Conservation (phyloP, 768 basidiomycete species). For the Nevesoporus exiguus region DNA sequence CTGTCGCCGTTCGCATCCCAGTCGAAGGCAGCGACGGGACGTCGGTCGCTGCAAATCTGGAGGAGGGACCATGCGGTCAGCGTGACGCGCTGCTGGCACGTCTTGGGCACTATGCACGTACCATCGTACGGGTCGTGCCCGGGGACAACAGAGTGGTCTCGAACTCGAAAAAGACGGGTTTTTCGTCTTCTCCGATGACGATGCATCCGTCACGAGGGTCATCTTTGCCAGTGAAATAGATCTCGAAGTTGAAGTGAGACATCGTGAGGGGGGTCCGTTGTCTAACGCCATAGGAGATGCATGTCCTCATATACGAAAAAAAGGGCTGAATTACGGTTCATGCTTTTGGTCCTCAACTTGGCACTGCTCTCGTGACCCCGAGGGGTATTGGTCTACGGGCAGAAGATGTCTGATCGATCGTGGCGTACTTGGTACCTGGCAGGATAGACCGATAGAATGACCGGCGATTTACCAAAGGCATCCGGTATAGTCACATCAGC, state of each 20-base stretch:
- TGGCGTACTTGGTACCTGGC: conserved; percentile 35
- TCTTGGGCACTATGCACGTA: conserved; percentile 4
- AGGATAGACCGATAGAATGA: conserved; percentile 10
- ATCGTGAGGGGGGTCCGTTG: conserved; percentile 17
- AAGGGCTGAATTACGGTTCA: conserved; percentile 24
- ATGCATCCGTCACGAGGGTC: conserved; percentile 63
- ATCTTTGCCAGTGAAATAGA: conserved; percentile 69
- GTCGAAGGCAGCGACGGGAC: conserved; percentile 51
- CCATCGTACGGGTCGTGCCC: conserved; percentile 26
- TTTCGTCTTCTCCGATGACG: conserved; percentile 62
- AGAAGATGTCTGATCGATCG: conserved; percentile 45
- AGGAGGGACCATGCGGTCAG: conserved; percentile 1
- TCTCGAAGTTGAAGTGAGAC: conserved; percentile 43
- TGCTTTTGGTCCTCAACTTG: conserved; percentile 20
- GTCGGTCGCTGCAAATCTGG: conserved; percentile 41
- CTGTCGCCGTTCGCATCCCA: conserved; percentile 34
- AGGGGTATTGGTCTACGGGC: conserved; percentile 47
- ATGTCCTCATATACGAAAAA: conserved; percentile 30
- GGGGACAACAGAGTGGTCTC: conserved; percentile 43
- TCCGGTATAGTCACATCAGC: conserved; percentile 14
- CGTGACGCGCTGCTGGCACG: neutral
- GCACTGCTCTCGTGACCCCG: conserved; percentile 48
- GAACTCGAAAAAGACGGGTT: conserved; percentile 62
- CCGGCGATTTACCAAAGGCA: conserved; percentile 17
- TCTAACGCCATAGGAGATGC: neutral